phyloP scores from a whole-genome alignment of 768 basidiomycete genomes.

The Leccinum subgranulosum region DNA sequence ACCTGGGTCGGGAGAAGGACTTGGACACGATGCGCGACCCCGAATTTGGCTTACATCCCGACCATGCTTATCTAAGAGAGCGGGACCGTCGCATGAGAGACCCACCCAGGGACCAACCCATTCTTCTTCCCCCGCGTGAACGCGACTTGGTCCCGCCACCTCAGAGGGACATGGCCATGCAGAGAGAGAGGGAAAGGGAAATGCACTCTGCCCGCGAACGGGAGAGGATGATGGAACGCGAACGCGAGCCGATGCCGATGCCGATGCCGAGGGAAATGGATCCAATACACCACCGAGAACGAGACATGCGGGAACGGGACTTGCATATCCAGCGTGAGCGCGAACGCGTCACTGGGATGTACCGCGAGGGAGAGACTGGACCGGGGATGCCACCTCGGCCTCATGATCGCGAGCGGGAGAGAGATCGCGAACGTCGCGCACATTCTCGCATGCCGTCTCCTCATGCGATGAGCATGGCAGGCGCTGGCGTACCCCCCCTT shows the following conservation, averaged over 20 bases:
- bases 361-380: conserved; percentile 25
- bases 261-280: conserved; percentile 24
- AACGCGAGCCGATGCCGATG: conserved; percentile 15
- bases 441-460: conserved; percentile 28
- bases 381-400: conserved; percentile 22
- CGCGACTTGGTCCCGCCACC: conserved; percentile 16
- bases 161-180: conserved; percentile 22
- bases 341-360: conserved; percentile 19
- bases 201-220: conserved; percentile 18
- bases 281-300: conserved; percentile 22
- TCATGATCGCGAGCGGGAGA: conserved; percentile 29
- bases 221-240: conserved; percentile 24
- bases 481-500: conserved; percentile 9
- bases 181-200: conserved; percentile 25
- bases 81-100: conserved; percentile 24
- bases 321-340: conserved; percentile 28
- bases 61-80: conserved; percentile 24
- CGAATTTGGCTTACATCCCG: conserved; percentile 21
- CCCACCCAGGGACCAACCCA: conserved; percentile 13
- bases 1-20: conserved; percentile 23
- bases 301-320: conserved; percentile 26
- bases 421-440: conserved; percentile 29
- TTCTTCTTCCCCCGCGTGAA: conserved; percentile 23
- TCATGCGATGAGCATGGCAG: conserved; percentile 12
- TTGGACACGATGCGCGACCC: conserved; percentile 23